Conservation (phyloP, 129 eudicot genomes). For the Chrysanthemum seticuspe region DNA sequence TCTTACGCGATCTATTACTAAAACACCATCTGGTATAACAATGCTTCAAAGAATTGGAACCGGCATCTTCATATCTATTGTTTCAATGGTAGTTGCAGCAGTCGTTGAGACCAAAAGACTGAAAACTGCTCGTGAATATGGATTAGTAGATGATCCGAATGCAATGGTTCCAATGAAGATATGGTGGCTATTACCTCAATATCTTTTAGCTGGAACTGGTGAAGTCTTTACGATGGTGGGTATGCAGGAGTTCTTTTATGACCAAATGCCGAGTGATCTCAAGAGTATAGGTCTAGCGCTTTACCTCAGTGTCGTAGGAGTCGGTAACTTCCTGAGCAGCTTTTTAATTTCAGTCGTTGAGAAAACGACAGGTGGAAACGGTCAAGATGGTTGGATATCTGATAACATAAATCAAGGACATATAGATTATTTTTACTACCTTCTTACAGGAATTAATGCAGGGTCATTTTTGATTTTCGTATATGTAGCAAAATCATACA, state of each 20-base stretch:
- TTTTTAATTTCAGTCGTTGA: slow-evolving; percentile 43
- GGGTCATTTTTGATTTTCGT: slow-evolving; percentile 34
- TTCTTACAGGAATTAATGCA: slow-evolving; percentile 52
- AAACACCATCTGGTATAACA: slow-evolving; percentile 53
- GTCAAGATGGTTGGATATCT: slow-evolving; percentile 51
- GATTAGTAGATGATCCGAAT: slow-evolving; percentile 27
- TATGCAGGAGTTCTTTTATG: slow-evolving; percentile 68
- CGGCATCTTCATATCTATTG: slow-evolving; percentile 40
- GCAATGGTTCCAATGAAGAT: slow-evolving; percentile 17
- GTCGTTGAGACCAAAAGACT: slow-evolving; percentile 54
- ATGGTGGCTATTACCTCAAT: slow-evolving; percentile 73
- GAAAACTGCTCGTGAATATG: slow-evolving; percentile 30
- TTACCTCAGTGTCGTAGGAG: slow-evolving; percentile 50
- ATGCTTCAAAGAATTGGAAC: slow-evolving; percentile 50
- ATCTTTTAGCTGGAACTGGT: slow-evolving; percentile 45
- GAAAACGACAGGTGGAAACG: slow-evolving; percentile 33
- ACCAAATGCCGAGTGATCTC: slow-evolving; percentile 10
- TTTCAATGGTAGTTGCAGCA: slow-evolving; percentile 43
- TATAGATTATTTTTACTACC: slow-evolving; percentile 33
- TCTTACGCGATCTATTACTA: slow-evolving; percentile 37
- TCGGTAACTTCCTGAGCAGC: slow-evolving; percentile 65
- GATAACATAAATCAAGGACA: slow-evolving; percentile 56
- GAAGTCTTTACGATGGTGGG: slow-evolving; percentile 56
- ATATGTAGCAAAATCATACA: slow-evolving; percentile 45
- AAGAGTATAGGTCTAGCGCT: slow-evolving; percentile 56